Conservation (phyloP, 495 filamentous ascomycete species). For the Aspergillus nanangensis region DNA sequence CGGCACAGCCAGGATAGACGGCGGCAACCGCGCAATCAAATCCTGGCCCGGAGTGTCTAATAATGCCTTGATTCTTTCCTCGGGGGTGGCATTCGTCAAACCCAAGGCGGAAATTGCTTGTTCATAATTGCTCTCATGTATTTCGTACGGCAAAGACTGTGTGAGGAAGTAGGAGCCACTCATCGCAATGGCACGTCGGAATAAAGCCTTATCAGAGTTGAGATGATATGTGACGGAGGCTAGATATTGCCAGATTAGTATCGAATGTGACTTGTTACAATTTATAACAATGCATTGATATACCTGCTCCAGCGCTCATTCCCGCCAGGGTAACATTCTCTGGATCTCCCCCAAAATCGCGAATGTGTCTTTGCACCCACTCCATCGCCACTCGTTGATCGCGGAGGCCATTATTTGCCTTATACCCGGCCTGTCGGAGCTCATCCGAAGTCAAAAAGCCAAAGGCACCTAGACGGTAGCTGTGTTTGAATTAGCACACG, state of each 20-base stretch:
- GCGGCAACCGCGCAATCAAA: slow-evolving; percentile 26
- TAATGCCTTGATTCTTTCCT: slow-evolving; percentile 29
- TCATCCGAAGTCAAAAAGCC: slow-evolving; percentile 44
- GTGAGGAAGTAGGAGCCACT: slow-evolving; percentile 32
- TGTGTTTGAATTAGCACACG: slow-evolving; percentile 2
- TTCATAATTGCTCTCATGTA: slow-evolving; percentile 34
- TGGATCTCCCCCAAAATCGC: slow-evolving; percentile 62
- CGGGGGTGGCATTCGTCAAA: slow-evolving; percentile 18
- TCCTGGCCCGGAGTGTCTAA: slow-evolving; percentile 27
- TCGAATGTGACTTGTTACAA: too few relatives aligned
- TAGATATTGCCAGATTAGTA: slow-evolving; percentile 1
- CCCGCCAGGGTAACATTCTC: slow-evolving; percentile 61
- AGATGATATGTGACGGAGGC: slow-evolving; percentile 36
- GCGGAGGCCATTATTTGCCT: slow-evolving; percentile 31
- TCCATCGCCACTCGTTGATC: slow-evolving; percentile 29
- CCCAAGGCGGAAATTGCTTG: slow-evolving; percentile 30
- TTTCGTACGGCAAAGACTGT: slow-evolving; percentile 21
- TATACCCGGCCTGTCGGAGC: slow-evolving; percentile 24
- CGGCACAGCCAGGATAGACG: slow-evolving; percentile 13
- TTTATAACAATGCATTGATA: too few relatives aligned
- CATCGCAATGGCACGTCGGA: slow-evolving; percentile 36
- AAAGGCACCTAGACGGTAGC: slow-evolving; percentile 47
- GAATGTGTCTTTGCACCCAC: slow-evolving; percentile 34
- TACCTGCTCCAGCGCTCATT: slow-evolving; percentile 60
- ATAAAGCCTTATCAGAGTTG: slow-evolving; percentile 29